Percentiles rank a stretch among this genome's conserved stretches.
Evolutionary conservation across 1,284 basidiomycete species (phyloP).

Genomic region (Ceratobasidium sp.): DNA sequence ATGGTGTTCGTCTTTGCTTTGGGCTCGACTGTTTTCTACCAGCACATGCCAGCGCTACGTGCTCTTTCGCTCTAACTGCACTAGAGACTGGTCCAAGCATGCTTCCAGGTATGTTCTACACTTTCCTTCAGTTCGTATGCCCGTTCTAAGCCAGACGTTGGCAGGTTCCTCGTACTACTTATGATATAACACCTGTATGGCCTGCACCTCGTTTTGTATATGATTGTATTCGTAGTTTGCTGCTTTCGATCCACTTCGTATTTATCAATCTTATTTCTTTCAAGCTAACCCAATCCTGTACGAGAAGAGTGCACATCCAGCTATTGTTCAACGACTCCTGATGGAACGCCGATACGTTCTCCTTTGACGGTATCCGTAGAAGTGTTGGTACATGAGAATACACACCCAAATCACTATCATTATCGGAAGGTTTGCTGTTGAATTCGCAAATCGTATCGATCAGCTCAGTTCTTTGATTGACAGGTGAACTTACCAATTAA

Average conservation of each 20-base stretch:
- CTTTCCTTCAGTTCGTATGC: background rate
- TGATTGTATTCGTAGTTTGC: conserved; percentile 39
- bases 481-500: conserved; percentile 16
- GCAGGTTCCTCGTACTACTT: conserved; percentile 12
- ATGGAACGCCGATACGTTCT: background rate
- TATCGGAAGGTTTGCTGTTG: conserved; percentile 30
- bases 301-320: conserved; percentile 8
- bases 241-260: conserved; percentile 33
- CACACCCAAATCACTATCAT: conserved; percentile 28
- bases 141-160: background rate
- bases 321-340: conserved; percentile 8
- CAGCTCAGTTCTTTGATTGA: background rate
- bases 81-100: background rate
- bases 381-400: conserved; percentile 35
- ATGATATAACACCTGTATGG: conserved; percentile 21
- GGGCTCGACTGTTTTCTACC: conserved; percentile 22
- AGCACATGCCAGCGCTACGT: conserved; percentile 7
- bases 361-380: conserved; percentile 28
- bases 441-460: background rate
- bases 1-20: conserved; percentile 26
- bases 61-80: background rate
- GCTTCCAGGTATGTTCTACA: conserved; percentile 22
- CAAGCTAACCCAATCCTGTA: background rate
- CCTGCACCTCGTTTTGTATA: conserved; percentile 14
- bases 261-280: conserved; percentile 32